phyloP scores from a whole-genome alignment of 768 basidiomycete species.

The Daedalea quercina region DNA sequence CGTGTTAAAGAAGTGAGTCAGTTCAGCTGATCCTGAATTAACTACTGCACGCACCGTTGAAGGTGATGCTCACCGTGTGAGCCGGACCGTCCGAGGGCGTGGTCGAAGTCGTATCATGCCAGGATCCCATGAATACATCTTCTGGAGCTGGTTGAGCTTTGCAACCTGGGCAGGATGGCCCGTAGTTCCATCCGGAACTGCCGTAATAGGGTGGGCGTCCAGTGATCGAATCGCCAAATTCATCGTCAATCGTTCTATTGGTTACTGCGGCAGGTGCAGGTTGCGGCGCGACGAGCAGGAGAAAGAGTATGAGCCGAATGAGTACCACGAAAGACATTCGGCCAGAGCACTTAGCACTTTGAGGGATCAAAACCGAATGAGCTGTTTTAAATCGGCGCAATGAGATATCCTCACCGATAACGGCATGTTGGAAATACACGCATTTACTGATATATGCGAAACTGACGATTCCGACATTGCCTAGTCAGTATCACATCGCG shows the following conservation, averaged over 20 bases:
- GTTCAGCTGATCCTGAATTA: neutral
- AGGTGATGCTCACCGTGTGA: neutral
- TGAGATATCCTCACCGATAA: too few relatives aligned
- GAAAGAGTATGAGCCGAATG: too few relatives aligned
- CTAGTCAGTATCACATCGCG: too few relatives aligned
- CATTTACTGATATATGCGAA: too few relatives aligned
- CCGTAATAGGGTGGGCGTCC: neutral
- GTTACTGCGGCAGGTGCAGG: neutral
- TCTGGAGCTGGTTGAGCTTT: neutral
- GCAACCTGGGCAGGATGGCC: conserved; percentile 6
- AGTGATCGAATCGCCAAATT: conserved; percentile 8
- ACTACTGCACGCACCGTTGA: conserved; percentile 2
- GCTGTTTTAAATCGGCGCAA: too few relatives aligned
- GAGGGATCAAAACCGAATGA: too few relatives aligned
- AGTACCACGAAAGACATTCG: too few relatives aligned
- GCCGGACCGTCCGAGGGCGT: neutral
- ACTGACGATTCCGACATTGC: too few relatives aligned
- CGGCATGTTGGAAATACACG: too few relatives aligned
- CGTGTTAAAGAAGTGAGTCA: too few relatives aligned
- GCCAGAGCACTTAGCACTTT: too few relatives aligned
- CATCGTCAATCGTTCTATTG: conserved; percentile 14
- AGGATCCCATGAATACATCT: neutral
- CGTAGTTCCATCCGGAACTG: conserved; percentile 5
- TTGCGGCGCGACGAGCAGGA: too few relatives aligned
- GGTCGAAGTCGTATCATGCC: conserved; percentile 10